Evolutionary conservation across 2,329 filamentous ascomycete genomes (phyloP).

Genomic region (Ophiostoma sp.): DNA sequence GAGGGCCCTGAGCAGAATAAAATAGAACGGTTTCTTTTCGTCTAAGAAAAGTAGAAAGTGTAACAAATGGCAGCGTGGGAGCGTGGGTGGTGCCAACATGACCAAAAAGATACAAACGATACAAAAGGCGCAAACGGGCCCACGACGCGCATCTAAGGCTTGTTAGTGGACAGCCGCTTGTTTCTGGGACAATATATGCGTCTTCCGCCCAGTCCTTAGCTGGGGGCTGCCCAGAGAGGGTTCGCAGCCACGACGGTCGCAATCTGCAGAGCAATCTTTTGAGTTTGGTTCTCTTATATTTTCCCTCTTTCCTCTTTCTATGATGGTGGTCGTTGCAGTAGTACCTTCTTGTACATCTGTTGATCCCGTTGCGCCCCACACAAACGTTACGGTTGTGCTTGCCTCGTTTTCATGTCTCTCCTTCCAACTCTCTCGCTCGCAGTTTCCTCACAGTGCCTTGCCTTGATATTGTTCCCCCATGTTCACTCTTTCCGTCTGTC

Average conservation of each 20-base stretch:
- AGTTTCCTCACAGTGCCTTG: neutral
- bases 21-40: neutral
- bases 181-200: neutral
- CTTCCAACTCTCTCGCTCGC: neutral
- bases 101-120: neutral
- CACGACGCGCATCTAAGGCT: conserved; percentile 18
- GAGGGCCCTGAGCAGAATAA: neutral
- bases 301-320: neutral
- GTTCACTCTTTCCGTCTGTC: neutral
- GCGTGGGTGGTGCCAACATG: neutral
- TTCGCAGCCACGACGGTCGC: neutral
- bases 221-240: neutral
- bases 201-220: neutral
- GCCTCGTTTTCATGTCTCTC: neutral
- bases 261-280: neutral
- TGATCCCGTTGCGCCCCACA: neutral
- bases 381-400: neutral
- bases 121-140: conserved; percentile 13
- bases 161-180: conserved; percentile 7
- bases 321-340: neutral
- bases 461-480: neutral
- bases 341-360: neutral
- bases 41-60: conserved; percentile 5
- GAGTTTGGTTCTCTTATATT: neutral
- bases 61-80: neutral